Conservation (phyloP, 2,329 filamentous ascomycete species). For the Bretziella fagacearum region DNA sequence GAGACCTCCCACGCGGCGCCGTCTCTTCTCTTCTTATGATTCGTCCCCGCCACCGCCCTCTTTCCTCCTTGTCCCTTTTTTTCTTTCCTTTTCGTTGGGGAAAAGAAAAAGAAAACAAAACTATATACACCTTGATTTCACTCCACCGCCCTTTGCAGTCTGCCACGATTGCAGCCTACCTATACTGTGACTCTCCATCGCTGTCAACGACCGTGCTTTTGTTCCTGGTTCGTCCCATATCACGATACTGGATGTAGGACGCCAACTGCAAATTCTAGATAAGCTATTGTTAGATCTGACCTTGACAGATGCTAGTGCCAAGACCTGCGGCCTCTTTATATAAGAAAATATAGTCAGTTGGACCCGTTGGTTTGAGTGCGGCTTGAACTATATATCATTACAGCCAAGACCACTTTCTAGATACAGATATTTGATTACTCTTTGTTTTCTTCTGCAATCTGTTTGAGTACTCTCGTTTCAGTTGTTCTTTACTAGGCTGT, state of each 20-base stretch:
- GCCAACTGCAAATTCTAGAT: neutral
- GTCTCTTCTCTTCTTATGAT: neutral
- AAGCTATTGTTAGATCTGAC: neutral
- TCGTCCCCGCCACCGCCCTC: neutral
- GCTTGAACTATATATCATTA: neutral
- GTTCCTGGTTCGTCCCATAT: neutral
- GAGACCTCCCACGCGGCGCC: conserved; percentile 5
- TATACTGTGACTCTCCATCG: neutral
- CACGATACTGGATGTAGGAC: neutral
- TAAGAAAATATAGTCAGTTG: neutral
- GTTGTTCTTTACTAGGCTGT: neutral
- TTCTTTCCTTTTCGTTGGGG: neutral
- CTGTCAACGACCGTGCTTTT: neutral
- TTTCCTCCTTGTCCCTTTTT: neutral
- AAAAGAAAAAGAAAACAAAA: neutral
- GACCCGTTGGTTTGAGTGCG: neutral
- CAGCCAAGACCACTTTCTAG: neutral
- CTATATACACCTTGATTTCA: neutral
- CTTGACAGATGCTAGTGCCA: neutral
- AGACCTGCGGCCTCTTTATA: conserved; percentile 12
- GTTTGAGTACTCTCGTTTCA: neutral
- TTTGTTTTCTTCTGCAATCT: too few relatives aligned
- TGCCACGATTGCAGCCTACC: neutral
- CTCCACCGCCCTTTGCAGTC: neutral
- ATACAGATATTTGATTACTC: too few relatives aligned